phyloP scores from a whole-genome alignment of 352 stramenopile species.

The Globisporangium cylindrosporum region DNA sequence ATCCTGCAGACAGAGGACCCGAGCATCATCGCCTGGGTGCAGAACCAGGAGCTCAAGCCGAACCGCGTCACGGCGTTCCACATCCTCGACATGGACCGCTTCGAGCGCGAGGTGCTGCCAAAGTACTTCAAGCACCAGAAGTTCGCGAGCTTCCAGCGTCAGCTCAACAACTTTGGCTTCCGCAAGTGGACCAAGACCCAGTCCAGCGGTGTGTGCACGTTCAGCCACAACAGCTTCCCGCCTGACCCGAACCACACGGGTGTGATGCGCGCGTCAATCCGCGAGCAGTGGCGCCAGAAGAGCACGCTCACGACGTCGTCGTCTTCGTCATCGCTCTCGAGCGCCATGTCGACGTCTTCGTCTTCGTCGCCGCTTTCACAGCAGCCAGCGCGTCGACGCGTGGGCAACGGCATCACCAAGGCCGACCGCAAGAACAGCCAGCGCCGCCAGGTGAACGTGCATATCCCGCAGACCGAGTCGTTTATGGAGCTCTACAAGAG shows the following conservation, averaged over 20 bases:
- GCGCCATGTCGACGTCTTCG: constrained; percentile 10
- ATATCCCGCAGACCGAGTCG: constrained; percentile 27
- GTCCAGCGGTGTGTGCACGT: constrained; percentile 77
- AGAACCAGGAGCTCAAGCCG: constrained; percentile 65
- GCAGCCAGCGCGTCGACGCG: constrained; percentile 25
- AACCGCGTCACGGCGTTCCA: constrained; percentile 72
- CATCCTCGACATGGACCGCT: constrained; percentile 69
- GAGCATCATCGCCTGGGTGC: constrained; percentile 63
- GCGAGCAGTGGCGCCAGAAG: constrained; percentile 74
- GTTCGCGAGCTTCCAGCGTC: constrained; percentile 90
- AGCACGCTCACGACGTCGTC: constrained; percentile 28
- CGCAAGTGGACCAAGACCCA: constrained; percentile 81
- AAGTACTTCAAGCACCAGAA: constrained; percentile 94
- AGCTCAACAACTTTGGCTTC: constrained; percentile 94
- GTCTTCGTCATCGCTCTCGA: constrained; percentile 1
- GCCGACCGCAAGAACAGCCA: constrained; percentile 34
- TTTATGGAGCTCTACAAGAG: constrained; percentile 45
- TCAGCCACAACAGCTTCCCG: constrained; percentile 82
- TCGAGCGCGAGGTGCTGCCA: constrained; percentile 88
- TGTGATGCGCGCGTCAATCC: constrained; percentile 41
- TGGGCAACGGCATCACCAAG: constrained; percentile 51
- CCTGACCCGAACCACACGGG: constrained; percentile 42
- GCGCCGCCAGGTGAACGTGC: constrained; percentile 25
- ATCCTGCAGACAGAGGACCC: constrained; percentile 79
- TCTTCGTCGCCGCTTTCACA: constrained; percentile 3